Evolutionary conservation across 2,329 filamentous ascomycete genomes (phyloP), one percentile per base, ranked within the genome.

Genomic region (Ascocoryne sarcoides): DNA sequence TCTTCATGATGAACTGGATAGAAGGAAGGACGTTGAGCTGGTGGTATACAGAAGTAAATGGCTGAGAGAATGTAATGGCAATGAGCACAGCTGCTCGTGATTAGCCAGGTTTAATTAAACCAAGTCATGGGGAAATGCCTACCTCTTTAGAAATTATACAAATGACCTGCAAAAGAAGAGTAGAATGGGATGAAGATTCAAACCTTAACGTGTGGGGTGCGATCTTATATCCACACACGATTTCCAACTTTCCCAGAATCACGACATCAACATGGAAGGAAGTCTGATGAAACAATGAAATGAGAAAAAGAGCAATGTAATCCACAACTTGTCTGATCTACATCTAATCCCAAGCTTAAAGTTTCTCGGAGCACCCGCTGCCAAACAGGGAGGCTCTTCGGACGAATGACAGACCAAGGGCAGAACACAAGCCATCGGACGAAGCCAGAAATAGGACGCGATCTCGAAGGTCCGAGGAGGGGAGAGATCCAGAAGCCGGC

Each of bases 1-100:
- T 62, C 58, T 65, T 66, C 63, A 65, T 66, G 43, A 50, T 64
- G 60, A 52, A 45, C n/a, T n/a, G n/a, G n/a, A n/a, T n/a, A 37
- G 43, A 43, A 40, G 57, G 48, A 45, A 39, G 14, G 5, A 9
- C n/a, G 19, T 14, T 10, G 8, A 36, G 40, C 37, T 36, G 32
- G 20, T 33, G 19, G 26, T 43, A 52, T 48, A 35, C 51, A 23
- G 17, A 44, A 51, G 39, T 47, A 44, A 42, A 31, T 45, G 42
- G 31, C 32, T 43, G 46, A 49, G 42, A 43, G 37, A 52, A 49
- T 46, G 42, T 43, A 49, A 43, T 28, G 21, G 28, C 41, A 42
- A 35, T 44, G 51, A 58, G 56, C 52, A 47, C 53, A 56, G 52
- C 52, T 57, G 39, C 36, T n/a, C 16, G 12, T 10, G 16, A 32